A percentile compares a stretch with the other conserved stretches of the same genome.
Evolutionary conservation across 1,284 basidiomycete species (phyloP).

Genomic region (Stygiomarasmius scandens): DNA sequence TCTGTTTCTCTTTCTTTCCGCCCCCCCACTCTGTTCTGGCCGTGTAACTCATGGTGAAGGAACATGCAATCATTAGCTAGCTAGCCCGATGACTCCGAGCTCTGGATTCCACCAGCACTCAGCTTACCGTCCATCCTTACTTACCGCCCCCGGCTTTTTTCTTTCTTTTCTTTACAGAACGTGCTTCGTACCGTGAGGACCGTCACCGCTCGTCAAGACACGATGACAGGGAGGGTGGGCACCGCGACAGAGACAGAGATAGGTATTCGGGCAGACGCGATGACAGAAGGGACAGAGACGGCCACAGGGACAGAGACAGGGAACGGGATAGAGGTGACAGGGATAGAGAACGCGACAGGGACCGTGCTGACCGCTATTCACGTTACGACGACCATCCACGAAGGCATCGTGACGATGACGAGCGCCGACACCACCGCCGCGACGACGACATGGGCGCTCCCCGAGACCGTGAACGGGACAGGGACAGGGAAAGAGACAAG

Average conservation of each 20-base stretch:
- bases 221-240: conserved; percentile 48
- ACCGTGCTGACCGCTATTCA: conserved; percentile 23
- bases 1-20: conserved; percentile 32
- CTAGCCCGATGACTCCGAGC: conserved; percentile 46
- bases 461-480: conserved; percentile 27
- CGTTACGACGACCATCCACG: conserved; percentile 37
- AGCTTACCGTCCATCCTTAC: conserved; percentile 41
- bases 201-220: conserved; percentile 56
- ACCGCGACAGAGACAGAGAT: conserved; percentile 51
- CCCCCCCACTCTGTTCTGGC: conserved; percentile 19
- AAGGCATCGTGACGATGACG: conserved; percentile 23
- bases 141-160: conserved; percentile 46
- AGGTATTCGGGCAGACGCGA: conserved; percentile 24
- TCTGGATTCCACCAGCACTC: conserved; percentile 38
- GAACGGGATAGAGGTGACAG: conserved; percentile 42
- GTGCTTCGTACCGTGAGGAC: conserved; percentile 52
- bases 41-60: not conserved
- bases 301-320: conserved; percentile 34
- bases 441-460: conserved; percentile 23
- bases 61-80: conserved; percentile 61
- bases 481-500: conserved; percentile 26
- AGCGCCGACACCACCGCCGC: conserved; percentile 21
- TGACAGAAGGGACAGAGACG: conserved; percentile 12
- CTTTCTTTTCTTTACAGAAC: conserved; percentile 48
- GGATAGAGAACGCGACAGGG: conserved; percentile 43